Conservation (phyloP, 2,329 filamentous ascomycete species). For the Zasmidium cellare region DNA sequence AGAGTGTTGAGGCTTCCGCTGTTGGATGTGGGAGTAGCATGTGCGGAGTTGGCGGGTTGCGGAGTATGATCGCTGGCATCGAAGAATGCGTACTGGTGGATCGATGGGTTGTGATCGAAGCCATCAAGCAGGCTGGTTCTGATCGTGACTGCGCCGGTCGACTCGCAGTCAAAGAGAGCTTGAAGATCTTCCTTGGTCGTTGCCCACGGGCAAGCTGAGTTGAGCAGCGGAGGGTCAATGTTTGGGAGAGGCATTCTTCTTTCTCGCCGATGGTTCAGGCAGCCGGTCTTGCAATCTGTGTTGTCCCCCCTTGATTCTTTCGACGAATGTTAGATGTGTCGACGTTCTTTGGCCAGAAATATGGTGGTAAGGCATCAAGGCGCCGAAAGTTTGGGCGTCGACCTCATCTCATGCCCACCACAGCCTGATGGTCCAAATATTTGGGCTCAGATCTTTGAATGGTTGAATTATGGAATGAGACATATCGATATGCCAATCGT, state of each 20-base stretch:
- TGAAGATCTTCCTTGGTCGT: slow-evolving; percentile 63
- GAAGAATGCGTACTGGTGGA: slow-evolving; percentile 70
- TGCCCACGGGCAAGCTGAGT: slow-evolving; percentile 76
- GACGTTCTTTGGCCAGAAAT: not conserved
- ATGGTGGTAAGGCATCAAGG: not conserved
- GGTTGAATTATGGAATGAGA: no score
- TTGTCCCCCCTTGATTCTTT: not conserved
- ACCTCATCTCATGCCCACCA: not conserved
- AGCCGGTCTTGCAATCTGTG: not conserved
- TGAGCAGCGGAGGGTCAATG: slow-evolving; percentile 68
- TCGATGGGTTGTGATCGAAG: slow-evolving; percentile 60
- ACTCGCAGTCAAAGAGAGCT: slow-evolving; percentile 59
- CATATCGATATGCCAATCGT: no score
- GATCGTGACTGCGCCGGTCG: slow-evolving; percentile 73
- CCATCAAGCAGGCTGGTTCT: slow-evolving; percentile 66
- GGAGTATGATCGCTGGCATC: slow-evolving; percentile 42
- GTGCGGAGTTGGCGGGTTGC: slow-evolving; percentile 16
- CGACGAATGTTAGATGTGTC: not conserved
- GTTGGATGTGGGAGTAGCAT: slow-evolving; percentile 30
- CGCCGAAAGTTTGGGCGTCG: not conserved
- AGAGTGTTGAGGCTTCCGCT: slow-evolving; percentile 62
- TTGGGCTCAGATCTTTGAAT: no score
- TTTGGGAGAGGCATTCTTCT: slow-evolving; percentile 40
- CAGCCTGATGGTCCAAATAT: not conserved
- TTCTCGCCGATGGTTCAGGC: not conserved